These are phyloP conservation scores for Lyophyllum shimeji DNA, from an alignment of 768 basidiomycete species.

Conservation along the genomic window DNA sequence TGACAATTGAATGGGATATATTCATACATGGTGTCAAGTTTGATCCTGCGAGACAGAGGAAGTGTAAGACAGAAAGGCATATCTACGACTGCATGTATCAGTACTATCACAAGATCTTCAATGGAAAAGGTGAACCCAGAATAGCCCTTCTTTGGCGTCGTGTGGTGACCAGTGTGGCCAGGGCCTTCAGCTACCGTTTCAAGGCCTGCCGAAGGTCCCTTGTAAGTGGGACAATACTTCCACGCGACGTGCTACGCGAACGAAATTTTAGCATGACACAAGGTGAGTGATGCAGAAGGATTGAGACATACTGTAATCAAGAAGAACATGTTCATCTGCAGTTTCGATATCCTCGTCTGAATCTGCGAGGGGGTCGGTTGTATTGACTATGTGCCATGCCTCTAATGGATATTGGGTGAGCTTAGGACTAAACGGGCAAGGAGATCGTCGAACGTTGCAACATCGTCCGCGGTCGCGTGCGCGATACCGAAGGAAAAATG, in stretches of 20 bases:
- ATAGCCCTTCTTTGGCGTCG: background rate
- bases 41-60: background rate
- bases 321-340: slow-evolving; percentile 57
- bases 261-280: background rate
- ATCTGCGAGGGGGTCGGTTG: slow-evolving; percentile 64
- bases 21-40: slow-evolving; percentile 7
- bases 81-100: background rate
- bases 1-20: slow-evolving; percentile 9
- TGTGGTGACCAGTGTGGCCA: background rate
- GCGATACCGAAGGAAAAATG: slow-evolving; percentile 3
- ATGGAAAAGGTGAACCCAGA: background rate
- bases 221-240: slow-evolving; percentile 12
- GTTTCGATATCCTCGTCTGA: slow-evolving; percentile 64
- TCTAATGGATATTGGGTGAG: slow-evolving; percentile 40
- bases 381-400: slow-evolving; percentile 67
- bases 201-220: slow-evolving; percentile 6
- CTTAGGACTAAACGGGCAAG: slow-evolving; percentile 10
- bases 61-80: background rate
- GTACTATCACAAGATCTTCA: background rate
- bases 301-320: slow-evolving; percentile 60
- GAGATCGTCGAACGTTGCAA: slow-evolving; percentile 37
- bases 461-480: slow-evolving; percentile 39
- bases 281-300: background rate
- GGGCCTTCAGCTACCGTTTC: background rate
- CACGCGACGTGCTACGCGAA: slow-evolving; percentile 45